phyloP scores from a whole-genome alignment of 2,329 filamentous ascomycete species.

The Graphium sp. region DNA sequence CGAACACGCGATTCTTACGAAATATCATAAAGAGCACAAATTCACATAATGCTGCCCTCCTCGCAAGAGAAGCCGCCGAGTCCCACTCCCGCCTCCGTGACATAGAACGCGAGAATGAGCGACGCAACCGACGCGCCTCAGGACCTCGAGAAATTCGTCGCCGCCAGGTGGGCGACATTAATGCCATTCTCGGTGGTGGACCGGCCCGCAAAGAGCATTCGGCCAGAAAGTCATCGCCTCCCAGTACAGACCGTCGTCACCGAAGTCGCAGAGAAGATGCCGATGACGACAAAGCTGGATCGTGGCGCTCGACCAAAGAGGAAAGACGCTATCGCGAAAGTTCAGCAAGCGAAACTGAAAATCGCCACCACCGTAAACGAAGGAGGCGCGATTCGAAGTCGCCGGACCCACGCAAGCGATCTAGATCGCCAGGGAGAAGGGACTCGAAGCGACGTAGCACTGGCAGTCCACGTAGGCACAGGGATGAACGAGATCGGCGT shows the following conservation, averaged over 20 bases:
- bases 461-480: no score
- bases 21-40: conserved; percentile 82
- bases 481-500: no score
- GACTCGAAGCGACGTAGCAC: no score
- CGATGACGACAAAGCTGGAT: conserved; percentile 4
- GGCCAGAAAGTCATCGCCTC: no score
- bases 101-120: conserved; percentile 32
- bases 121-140: conserved; percentile 24
- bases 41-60: conserved; percentile 71
- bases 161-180: conserved; percentile 43
- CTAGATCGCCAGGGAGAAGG: no score
- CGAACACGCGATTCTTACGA: conserved; percentile 78
- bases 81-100: conserved; percentile 52
- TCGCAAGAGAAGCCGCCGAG: conserved; percentile 72
- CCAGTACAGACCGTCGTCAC: no score
- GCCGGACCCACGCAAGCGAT: no score
- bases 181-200: conserved; percentile 35
- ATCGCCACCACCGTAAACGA: no score
- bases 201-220: conserved; percentile 12
- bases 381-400: no score
- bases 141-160: conserved; percentile 28
- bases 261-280: conserved; percentile 6
- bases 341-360: no score
- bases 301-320: no score
- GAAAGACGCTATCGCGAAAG: no score